These are phyloP conservation scores for Dissophora globulifera DNA, from an alignment of 192 early-diverging fungal species.

Conservation along the genomic window DNA sequence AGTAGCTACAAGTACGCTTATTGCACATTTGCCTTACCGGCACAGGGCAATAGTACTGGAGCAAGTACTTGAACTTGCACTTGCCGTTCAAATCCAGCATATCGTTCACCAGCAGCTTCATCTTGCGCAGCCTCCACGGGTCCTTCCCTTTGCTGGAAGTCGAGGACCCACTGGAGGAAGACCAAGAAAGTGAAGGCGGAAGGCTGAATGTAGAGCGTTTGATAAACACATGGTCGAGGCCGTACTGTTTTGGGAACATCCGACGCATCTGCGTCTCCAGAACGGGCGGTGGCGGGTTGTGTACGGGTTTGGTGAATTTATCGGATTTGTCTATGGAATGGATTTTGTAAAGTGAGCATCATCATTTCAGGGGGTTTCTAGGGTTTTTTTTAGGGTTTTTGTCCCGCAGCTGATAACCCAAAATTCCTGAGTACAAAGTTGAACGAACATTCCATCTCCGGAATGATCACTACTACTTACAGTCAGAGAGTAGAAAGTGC, in stretches of 20 bases:
- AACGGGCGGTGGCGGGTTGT: neutral
- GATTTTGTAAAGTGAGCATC: neutral
- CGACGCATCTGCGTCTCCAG: conserved; percentile 6
- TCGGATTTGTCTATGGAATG: neutral
- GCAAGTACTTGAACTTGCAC: conserved; percentile 56
- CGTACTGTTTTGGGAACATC: conserved; percentile 42
- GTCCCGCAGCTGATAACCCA: no score
- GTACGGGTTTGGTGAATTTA: neutral
- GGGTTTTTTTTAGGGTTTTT: no score
- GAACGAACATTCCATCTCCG: no score
- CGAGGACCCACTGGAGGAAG: no score
- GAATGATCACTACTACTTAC: no score
- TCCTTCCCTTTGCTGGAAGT: neutral
- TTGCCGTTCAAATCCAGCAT: conserved; percentile 57
- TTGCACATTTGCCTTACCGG: conserved; percentile 35
- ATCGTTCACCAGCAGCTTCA: conserved; percentile 43
- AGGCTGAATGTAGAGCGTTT: neutral
- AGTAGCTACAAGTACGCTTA: no score
- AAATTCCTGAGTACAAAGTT: neutral
- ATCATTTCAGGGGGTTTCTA: no score
- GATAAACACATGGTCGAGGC: conserved; percentile 16
- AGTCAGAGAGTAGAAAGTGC: conserved; percentile 12
- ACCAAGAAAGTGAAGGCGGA: no score
- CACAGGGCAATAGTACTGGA: conserved; percentile 60
- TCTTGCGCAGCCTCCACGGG: conserved; percentile 25